Evolutionary conservation across 2,329 filamentous ascomycete species (phyloP).

Genomic region (Clonostachys chloroleuca): DNA sequence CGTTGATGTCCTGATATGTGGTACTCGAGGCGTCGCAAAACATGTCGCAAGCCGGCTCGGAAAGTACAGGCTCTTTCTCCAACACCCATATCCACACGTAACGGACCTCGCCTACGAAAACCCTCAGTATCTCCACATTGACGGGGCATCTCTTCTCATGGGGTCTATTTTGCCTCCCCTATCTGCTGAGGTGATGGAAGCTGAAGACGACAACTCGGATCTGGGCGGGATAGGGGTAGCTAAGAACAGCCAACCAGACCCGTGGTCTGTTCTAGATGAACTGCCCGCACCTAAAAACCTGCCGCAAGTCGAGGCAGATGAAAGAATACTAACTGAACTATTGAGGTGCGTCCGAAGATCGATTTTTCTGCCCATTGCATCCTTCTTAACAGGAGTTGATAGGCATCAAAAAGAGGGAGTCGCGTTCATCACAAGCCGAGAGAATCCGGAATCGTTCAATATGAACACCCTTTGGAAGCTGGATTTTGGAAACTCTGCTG

Average conservation of each 20-base stretch:
- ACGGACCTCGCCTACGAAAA: background rate
- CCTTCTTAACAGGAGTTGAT: background rate
- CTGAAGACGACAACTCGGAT: background rate
- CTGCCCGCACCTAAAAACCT: background rate
- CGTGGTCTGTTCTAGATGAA: background rate
- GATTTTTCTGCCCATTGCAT: background rate
- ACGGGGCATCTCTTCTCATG: background rate
- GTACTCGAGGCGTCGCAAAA: background rate
- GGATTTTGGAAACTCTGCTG: too few species aligned
- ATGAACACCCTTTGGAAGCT: background rate
- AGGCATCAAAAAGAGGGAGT: background rate
- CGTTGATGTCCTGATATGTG: background rate
- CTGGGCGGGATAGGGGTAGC: background rate
- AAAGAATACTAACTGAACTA: background rate
- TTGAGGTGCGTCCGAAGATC: background rate
- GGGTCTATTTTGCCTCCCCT: background rate
- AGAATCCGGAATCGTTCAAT: background rate
- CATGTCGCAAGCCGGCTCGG: background rate
- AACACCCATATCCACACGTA: background rate
- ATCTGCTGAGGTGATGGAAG: background rate
- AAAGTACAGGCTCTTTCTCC: background rate
- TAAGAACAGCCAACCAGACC: background rate
- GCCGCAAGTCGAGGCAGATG: background rate
- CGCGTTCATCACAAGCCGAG: background rate
- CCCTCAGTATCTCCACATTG: background rate